Conservation (phyloP, 139 green algal species). For the Tetraselmis chui region DNA sequence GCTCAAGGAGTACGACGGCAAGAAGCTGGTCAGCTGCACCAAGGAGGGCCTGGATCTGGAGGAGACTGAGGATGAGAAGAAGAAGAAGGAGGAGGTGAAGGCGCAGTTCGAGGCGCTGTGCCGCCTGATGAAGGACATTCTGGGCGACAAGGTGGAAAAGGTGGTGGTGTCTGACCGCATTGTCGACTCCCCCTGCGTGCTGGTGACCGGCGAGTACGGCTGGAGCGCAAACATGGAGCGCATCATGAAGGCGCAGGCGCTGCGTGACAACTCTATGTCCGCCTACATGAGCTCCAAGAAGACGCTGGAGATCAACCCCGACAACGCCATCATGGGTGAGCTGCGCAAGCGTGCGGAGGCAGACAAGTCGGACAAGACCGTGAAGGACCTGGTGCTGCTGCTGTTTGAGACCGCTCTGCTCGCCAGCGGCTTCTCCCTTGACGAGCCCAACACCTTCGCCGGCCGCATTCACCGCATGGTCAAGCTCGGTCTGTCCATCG, state of each 20-base stretch:
- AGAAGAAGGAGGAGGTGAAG: constrained; percentile 76
- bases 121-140: constrained; percentile 94
- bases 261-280: constrained; percentile 92
- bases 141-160: constrained; percentile 90
- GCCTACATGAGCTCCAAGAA: constrained; percentile 99
- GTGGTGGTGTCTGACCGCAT: constrained; percentile 95
- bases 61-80: constrained; percentile 86
- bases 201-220: constrained; percentile 99
- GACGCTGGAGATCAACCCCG: constrained; percentile 98
- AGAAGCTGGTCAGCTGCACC: constrained; percentile 97
- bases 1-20: constrained; percentile 98
- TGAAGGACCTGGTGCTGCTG: constrained; percentile 58
- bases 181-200: constrained; percentile 95
- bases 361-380: constrained; percentile 60
- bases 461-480: constrained; percentile 58
- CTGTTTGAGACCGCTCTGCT: constrained; percentile 54
- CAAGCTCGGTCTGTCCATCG: constrained; percentile 52
- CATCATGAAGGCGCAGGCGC: constrained; percentile 98
- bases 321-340: constrained; percentile 95
- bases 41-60: constrained; percentile 92
- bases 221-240: constrained; percentile 99
- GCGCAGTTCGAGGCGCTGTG: constrained; percentile 89
- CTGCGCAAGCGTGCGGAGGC: constrained; percentile 75
- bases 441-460: constrained; percentile 54
- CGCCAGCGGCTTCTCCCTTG: constrained; percentile 51